phyloP scores from a whole-genome alignment of 2,329 filamentous ascomycete species.

The Pseudogymnoascus sp. region DNA sequence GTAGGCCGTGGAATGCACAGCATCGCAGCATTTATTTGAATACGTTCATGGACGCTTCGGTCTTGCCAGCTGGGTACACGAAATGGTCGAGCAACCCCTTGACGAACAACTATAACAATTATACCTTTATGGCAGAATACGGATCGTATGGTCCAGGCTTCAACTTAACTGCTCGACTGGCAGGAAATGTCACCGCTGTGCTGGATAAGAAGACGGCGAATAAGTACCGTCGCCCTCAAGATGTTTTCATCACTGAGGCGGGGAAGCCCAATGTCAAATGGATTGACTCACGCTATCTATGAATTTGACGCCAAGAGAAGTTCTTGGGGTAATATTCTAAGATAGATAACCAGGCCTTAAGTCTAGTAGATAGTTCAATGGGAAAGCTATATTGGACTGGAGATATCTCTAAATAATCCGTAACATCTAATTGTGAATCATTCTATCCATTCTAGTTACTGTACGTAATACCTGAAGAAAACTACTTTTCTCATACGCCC shows the following conservation, averaged over 20 bases:
- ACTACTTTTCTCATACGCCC: background rate
- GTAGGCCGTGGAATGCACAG: constrained; percentile 45
- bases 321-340: background rate
- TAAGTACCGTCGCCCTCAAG: constrained; percentile 31
- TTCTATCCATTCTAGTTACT: background rate
- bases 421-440: background rate
- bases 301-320: background rate
- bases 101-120: constrained; percentile 24
- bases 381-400: background rate
- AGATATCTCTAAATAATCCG: background rate
- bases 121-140: constrained; percentile 45
- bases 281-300: constrained; percentile 33
- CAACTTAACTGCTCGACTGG: constrained; percentile 32
- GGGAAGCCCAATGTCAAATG: constrained; percentile 37
- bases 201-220: constrained; percentile 31
- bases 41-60: constrained; percentile 41
- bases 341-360: background rate
- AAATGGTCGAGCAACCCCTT: constrained; percentile 33
- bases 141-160: constrained; percentile 41
- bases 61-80: constrained; percentile 41
- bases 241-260: constrained; percentile 40
- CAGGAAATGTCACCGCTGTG: constrained; percentile 34
- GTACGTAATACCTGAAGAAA: background rate
- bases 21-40: constrained; percentile 44
- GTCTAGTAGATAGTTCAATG: background rate